Evolutionary conservation across 306 rosid genomes (phyloP).

Genomic region (Cajanus cajan): DNA sequence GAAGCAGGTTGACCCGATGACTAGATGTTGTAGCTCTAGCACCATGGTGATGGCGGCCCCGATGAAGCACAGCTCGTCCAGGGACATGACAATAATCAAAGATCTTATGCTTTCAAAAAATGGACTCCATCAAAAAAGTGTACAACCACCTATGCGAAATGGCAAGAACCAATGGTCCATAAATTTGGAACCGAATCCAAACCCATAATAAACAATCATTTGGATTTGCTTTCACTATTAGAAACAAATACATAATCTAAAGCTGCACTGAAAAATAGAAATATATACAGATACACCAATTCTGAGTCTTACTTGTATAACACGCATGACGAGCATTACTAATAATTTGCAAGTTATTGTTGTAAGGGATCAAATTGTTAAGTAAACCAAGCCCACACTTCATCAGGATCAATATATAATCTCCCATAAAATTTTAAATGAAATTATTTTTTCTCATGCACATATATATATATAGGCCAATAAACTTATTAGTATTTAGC

Average conservation of each 20-base stretch:
- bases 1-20: conserved; percentile 53
- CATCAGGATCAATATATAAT: conserved; percentile 5
- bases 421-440: not conserved
- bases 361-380: not conserved
- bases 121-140: conserved; percentile 40
- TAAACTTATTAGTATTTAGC: not conserved
- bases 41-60: conserved; percentile 72
- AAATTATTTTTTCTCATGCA: not conserved
- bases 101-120: conserved; percentile 52
- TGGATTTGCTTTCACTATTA: not conserved
- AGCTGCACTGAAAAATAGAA: conserved; percentile 3
- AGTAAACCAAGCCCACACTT: conserved; percentile 1
- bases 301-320: not conserved
- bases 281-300: not conserved
- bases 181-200: conserved; percentile 27
- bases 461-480: not conserved
- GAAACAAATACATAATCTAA: conserved; percentile 15
- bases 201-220: conserved; percentile 19
- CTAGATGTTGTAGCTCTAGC: conserved; percentile 59
- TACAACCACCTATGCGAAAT: conserved; percentile 42
- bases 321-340: not conserved
- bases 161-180: conserved; percentile 34
- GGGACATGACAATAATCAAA: too few species aligned
- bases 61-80: conserved; percentile 60
- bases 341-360: not conserved